Conservation (phyloP, 2,329 filamentous ascomycete species). For the Sporothrix brasiliensis region DNA sequence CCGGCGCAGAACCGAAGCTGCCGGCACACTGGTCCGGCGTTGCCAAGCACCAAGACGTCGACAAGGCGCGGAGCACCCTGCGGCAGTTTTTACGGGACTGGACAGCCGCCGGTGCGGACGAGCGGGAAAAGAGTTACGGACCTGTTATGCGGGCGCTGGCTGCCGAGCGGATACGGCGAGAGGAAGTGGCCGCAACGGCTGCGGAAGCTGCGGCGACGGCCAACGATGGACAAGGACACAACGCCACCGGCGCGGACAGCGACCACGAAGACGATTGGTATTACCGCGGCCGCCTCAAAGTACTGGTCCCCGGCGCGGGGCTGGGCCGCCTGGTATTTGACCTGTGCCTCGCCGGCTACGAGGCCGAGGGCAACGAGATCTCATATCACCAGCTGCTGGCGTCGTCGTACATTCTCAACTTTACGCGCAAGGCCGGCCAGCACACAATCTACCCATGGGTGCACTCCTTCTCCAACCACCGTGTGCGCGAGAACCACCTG, state of each 20-base stretch:
- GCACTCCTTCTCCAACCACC: constrained; percentile 84
- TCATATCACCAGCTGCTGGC: constrained; percentile 96
- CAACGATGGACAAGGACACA: background rate
- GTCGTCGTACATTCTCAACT: constrained; percentile 75
- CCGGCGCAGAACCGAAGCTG: constrained; percentile 50
- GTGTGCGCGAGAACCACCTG: constrained; percentile 72
- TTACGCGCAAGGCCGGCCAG: constrained; percentile 59
- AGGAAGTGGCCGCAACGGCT: constrained; percentile 30
- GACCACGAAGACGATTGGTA: constrained; percentile 19
- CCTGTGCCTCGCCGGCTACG: constrained; percentile 71
- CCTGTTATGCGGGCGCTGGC: constrained; percentile 71
- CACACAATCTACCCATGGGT: constrained; percentile 85
- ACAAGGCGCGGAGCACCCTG: constrained; percentile 90
- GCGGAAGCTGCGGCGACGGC: constrained; percentile 1
- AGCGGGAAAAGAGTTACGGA: constrained; percentile 76
- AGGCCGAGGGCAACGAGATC: constrained; percentile 88
- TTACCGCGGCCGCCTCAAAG: constrained; percentile 53
- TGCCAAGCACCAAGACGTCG: constrained; percentile 74
- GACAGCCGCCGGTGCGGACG: constrained; percentile 73
- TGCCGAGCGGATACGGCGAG: constrained; percentile 45
- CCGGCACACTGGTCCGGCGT: constrained; percentile 67
- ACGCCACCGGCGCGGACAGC: background rate
- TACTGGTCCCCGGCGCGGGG: constrained; percentile 88
- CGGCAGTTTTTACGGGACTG: constrained; percentile 95
- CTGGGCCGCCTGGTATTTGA: constrained; percentile 89